Evolutionary conservation across 805 yeast genomes (phyloP), one percentile per base, ranked within the genome.

Genomic region (Kazachstania kunashirensis): DNA sequence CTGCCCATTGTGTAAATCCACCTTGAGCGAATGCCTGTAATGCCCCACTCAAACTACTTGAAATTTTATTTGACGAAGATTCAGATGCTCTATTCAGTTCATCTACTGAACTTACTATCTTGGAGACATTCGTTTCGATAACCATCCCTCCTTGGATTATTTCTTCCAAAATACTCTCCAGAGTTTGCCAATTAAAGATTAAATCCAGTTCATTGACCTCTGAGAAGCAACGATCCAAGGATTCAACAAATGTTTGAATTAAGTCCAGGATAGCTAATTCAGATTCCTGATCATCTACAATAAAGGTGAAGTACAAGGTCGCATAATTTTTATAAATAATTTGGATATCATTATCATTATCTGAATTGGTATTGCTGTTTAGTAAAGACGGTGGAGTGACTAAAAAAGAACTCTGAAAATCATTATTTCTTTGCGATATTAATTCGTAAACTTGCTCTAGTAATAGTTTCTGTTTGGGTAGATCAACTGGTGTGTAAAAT

Each of bases 131-230:
- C 2, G 97, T 88, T 55, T 92, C 98, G 25, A 92, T 83, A 7
- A 92, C 98, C 94, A 92, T 80, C 0, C 98, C 98, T 18, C 97
- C 98, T 56, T 92, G 97, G 1, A 92, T 79, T 24, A 92, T 81
- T 51, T 92, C 97, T 50, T 80, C 92, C 33, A 88, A 59, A 2
- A 89, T 96, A 2, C 94, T 80, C 55, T 89, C 94, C 23, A 89
- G 65, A 5, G 86, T 94, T 61, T 92, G 96, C 97, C 98, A 92
- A 13, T 96, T 96, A 63, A 88, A 89, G n/a, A 92, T 96, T 44
- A 92, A 68, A 61, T 92, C 98, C 48, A 92, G 68, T 55, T 92
- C 98, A 58, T 96, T 88, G 6, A 92, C 98, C 52, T 86, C 88
- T 43, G 78, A 79, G 61, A 92, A 92, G 59, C 98, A 92, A 40